Evolutionary conservation across 257 asterid genomes (phyloP).

Genomic region (Nicotiana noctiflora): DNA sequence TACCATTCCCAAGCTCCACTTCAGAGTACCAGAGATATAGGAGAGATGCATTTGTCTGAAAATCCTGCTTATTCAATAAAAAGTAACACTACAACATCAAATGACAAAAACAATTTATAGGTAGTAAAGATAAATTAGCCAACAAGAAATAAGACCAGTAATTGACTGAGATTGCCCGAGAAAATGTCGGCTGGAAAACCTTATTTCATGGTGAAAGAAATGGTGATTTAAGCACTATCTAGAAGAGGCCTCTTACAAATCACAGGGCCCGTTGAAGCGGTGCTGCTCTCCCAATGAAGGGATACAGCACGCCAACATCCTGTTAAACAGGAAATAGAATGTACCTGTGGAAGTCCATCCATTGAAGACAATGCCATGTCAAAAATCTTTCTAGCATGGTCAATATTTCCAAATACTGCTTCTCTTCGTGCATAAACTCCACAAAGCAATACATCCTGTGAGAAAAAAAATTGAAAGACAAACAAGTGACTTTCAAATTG

Average conservation of each 20-base stretch:
- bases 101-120: background rate
- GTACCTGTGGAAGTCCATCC: constrained; percentile 82
- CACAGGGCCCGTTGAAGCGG: background rate
- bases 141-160: background rate
- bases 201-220: background rate
- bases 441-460: constrained; percentile 87
- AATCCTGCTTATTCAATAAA: constrained; percentile 39
- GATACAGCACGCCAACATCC: background rate
- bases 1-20: constrained; percentile 51
- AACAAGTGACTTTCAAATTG: background rate
- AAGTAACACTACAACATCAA: background rate
- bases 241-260: background rate
- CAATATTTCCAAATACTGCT: constrained; percentile 75
- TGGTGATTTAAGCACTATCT: background rate
- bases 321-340: constrained; percentile 9
- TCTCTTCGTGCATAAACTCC: constrained; percentile 95
- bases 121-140: background rate
- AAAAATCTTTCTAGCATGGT: constrained; percentile 81
- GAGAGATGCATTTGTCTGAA: constrained; percentile 51
- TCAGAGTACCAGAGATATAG: constrained; percentile 92
- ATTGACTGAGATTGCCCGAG: background rate
- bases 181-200: background rate
- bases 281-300: background rate
- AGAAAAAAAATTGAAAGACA: constrained; percentile 12
- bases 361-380: constrained; percentile 90